phyloP scores from a whole-genome alignment of 2,329 filamentous ascomycete species.

The Ophiocordyceps sinensis region DNA sequence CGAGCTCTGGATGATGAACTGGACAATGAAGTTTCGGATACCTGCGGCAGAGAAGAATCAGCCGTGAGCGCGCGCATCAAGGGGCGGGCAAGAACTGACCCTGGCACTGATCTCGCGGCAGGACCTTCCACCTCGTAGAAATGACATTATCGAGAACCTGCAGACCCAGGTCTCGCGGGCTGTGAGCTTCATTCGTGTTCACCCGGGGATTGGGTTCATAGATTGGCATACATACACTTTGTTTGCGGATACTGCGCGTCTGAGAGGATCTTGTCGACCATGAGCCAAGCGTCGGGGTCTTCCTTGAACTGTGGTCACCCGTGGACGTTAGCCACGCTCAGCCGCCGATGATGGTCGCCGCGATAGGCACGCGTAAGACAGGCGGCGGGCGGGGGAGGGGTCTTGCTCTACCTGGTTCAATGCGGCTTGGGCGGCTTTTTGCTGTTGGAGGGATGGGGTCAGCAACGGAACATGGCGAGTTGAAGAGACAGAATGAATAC shows the following conservation, averaged over 20 bases:
- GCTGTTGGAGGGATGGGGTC: slow-evolving; percentile 38
- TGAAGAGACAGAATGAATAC: slow-evolving; percentile 15
- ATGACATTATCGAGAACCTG: slow-evolving; percentile 98
- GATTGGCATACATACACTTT: slow-evolving; percentile 62
- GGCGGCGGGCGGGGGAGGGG: neutral
- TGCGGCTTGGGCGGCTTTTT: slow-evolving; percentile 89
- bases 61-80: neutral
- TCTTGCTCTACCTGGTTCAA: slow-evolving; percentile 65
- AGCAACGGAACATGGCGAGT: slow-evolving; percentile 6
- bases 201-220: neutral
- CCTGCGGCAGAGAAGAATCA: slow-evolving; percentile 33
- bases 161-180: slow-evolving; percentile 61
- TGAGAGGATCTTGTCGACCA: slow-evolving; percentile 93
- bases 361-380: neutral
- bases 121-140: slow-evolving; percentile 96
- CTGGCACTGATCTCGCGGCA: slow-evolving; percentile 91
- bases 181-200: slow-evolving; percentile 7
- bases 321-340: neutral
- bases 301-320: slow-evolving; percentile 72
- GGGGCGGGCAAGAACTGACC: slow-evolving; percentile 29
- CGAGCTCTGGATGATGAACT: slow-evolving; percentile 93
- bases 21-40: slow-evolving; percentile 97
- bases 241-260: slow-evolving; percentile 89
- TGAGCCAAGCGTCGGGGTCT: slow-evolving; percentile 93
- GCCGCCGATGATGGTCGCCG: neutral